A percentile compares a stretch with the other conserved stretches of the same genome.
Evolutionary conservation across 352 stramenopile species (phyloP).

Genomic region (Albugo candida): DNA sequence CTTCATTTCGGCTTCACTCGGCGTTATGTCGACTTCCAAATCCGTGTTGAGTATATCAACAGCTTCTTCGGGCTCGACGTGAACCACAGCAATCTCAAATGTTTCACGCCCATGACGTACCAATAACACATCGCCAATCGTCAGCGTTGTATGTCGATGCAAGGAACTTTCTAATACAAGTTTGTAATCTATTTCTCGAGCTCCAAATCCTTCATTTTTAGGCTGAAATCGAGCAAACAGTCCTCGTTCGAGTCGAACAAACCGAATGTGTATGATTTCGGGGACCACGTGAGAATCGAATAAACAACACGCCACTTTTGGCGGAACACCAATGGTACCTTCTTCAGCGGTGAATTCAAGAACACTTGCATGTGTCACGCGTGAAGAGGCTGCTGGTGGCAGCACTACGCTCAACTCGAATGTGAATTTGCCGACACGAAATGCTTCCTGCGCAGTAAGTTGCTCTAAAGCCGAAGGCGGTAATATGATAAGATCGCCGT

Average conservation of each 20-base stretch:
- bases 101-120: conserved; percentile 52
- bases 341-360: conserved; percentile 64
- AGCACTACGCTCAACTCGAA: conserved; percentile 42
- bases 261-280: conserved; percentile 31
- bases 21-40: conserved; percentile 58
- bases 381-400: background rate
- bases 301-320: conserved; percentile 54
- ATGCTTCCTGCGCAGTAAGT: conserved; percentile 54
- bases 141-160: conserved; percentile 55
- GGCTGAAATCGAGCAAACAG: conserved; percentile 50
- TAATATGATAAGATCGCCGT: conserved; percentile 64
- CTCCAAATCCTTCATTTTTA: conserved; percentile 37
- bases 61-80: conserved; percentile 31
- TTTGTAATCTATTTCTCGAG: conserved; percentile 69
- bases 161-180: conserved; percentile 51
- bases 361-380: conserved; percentile 49
- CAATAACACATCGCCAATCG: conserved; percentile 49
- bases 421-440: conserved; percentile 59
- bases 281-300: conserved; percentile 16
- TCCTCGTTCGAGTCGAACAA: conserved; percentile 49
- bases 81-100: conserved; percentile 44
- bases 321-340: conserved; percentile 49
- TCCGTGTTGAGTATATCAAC: conserved; percentile 68
- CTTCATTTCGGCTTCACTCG: conserved; percentile 30
- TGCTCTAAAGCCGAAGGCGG: conserved; percentile 51